Evolutionary conservation across 2,329 filamentous ascomycete species (phyloP), one percentile per base, ranked within the genome.

Genomic region (Pestalotiopsis sp.): DNA sequence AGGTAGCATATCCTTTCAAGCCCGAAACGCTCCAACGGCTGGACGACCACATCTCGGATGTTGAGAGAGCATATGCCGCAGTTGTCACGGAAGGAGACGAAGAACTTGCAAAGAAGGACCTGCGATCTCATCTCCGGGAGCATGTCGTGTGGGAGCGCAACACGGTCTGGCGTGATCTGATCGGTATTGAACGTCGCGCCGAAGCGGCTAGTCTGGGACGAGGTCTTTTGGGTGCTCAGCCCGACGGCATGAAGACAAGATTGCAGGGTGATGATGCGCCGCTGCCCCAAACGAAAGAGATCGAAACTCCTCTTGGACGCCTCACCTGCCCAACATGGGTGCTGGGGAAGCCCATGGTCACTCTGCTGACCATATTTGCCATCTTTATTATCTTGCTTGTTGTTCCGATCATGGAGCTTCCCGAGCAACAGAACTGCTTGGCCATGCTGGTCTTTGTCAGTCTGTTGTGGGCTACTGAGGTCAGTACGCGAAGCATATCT

Each of bases 101-200:
- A 3, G 85, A 87, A 5, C 83, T 92, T 13, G 95, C 96, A 4
- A 93, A 91, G 75, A 91, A 93, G 73, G 96, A 98, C 77, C 85
- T 99, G 68, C 89, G 96, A 67, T 89, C 97, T 38, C 95, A 99
- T 77, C 87, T 99, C 31, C 87, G 96, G 68, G 97, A 99, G 81
- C 96, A 99, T 79, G 95, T 99, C 23, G 95, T 98, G 0, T 99
- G 96, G 97, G 97, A 99, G 80, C 89, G 96, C 68, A 99, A 99
- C 78, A 99, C 96, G 0, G 96, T 99, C 20, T 99, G 96, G 96
- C 87, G 97, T 82, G 96, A 99, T 75, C 96, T 99, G 89, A 99
- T 99, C 78, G 96, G 95, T 66, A 95, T 99, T 74, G 97, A 99
- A 83, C 89, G 96, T 25, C 95, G 97, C 78, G 94, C 94, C 1